phyloP scores from a whole-genome alignment of 495 filamentous ascomycete genomes.

The Podospora didyma region DNA sequence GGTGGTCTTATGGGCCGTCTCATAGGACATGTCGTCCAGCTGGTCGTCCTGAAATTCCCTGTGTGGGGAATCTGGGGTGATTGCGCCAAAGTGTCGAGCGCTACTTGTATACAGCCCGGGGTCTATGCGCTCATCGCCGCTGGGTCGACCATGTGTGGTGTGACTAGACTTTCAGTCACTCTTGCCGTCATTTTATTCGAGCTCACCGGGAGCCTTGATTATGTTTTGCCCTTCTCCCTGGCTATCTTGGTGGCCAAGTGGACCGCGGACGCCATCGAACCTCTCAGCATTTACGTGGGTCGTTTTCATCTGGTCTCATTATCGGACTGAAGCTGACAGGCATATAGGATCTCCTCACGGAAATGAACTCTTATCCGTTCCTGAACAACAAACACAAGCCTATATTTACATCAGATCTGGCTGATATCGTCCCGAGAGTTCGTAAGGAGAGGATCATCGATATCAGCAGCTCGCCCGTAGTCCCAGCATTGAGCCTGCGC shows the following conservation, averaged over 20 bases:
- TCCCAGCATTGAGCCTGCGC: conserved; percentile 71
- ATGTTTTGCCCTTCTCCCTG: conserved; percentile 91
- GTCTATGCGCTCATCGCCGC: conserved; percentile 95
- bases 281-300: conserved; percentile 85
- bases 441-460: conserved; percentile 80
- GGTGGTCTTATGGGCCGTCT: conserved; percentile 89
- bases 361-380: conserved; percentile 96
- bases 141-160: conserved; percentile 96
- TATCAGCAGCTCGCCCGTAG: conserved; percentile 71
- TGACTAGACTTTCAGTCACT: conserved; percentile 90
- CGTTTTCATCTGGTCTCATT: not conserved
- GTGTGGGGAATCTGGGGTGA: conserved; percentile 65
- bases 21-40: conserved; percentile 84
- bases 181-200: conserved; percentile 95
- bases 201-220: conserved; percentile 87
- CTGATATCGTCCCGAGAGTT: conserved; percentile 75
- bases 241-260: conserved; percentile 92
- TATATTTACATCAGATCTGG: conserved; percentile 77
- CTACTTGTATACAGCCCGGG: conserved; percentile 87
- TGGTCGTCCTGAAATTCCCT: conserved; percentile 69
- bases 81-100: conserved; percentile 64
- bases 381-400: conserved; percentile 92
- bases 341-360: conserved; percentile 78
- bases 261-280: conserved; percentile 95
- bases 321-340: conserved; percentile 8